Percentiles rank a stretch among this genome's conserved stretches.
Conservation (phyloP, 768 basidiomycete species). For the Chlorophyllum brunneum region DNA sequence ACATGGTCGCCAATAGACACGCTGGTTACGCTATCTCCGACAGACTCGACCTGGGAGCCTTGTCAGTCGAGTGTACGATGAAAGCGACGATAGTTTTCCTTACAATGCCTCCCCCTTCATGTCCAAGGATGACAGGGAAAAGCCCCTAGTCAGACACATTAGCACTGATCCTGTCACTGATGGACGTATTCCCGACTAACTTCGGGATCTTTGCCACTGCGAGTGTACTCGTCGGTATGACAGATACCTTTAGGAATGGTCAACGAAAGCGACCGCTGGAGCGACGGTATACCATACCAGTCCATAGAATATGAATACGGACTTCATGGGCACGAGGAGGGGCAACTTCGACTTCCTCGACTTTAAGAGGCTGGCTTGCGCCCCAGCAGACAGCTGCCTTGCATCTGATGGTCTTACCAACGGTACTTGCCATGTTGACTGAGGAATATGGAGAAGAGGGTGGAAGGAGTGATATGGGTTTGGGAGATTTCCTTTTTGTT, state of each 20-base stretch:
- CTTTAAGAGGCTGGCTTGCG: constrained; percentile 77
- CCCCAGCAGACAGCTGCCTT: constrained; percentile 97
- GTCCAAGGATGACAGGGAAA: constrained; percentile 92
- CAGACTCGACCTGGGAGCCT: constrained; percentile 89
- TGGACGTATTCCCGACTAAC: constrained; percentile 31
- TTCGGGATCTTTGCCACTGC: constrained; percentile 95
- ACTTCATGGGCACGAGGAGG: constrained; percentile 91
- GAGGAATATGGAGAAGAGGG: constrained; percentile 18
- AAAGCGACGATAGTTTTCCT: constrained; percentile 24
- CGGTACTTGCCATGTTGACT: constrained; percentile 63
- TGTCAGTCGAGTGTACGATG: constrained; percentile 12
- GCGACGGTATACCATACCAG: constrained; percentile 48
- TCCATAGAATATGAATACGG: constrained; percentile 87
- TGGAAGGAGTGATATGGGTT: constrained; percentile 18
- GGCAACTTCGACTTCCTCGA: constrained; percentile 92
- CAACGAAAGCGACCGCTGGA: background rate
- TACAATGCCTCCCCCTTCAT: constrained; percentile 91
- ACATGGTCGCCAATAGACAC: constrained; percentile 89
- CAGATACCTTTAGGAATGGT: constrained; percentile 63
- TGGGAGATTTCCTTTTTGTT: constrained; percentile 5
- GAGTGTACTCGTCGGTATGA: constrained; percentile 97
- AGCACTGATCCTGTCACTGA: background rate
- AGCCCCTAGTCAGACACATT: constrained; percentile 49
- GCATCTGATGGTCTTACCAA: constrained; percentile 77
- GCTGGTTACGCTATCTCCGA: constrained; percentile 90